These are phyloP conservation scores for Coemansia sp. DNA, from an alignment of 192 early-diverging fungal genomes.

Conservation along the genomic window DNA sequence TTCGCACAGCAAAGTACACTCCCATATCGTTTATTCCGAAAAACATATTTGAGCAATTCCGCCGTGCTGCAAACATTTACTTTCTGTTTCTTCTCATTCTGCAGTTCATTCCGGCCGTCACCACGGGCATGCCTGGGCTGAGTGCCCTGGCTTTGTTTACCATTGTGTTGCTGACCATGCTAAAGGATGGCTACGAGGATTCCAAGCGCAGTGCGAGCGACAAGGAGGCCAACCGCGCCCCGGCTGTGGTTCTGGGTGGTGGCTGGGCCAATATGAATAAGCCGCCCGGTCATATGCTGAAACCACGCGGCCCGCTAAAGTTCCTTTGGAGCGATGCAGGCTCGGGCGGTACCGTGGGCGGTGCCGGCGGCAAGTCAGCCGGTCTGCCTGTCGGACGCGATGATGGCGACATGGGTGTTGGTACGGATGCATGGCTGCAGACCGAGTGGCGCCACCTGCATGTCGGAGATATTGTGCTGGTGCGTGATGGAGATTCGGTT, in stretches of 20 bases:
- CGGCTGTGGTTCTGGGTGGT: constrained; percentile 43
- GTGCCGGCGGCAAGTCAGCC: constrained; percentile 1
- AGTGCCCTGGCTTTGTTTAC: constrained; percentile 78
- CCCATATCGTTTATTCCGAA: constrained; percentile 87
- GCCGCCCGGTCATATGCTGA: constrained; percentile 23
- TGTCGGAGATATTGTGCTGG: constrained; percentile 85
- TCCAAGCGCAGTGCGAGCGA: constrained; percentile 82
- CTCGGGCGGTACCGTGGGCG: constrained; percentile 35
- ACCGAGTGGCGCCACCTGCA: constrained; percentile 80
- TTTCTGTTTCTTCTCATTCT: constrained; percentile 87
- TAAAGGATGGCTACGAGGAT: constrained; percentile 94
- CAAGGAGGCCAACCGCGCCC: constrained; percentile 72
- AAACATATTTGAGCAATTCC: constrained; percentile 97
- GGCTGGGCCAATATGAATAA: constrained; percentile 67
- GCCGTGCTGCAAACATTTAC: constrained; percentile 91
- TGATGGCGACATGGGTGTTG: constrained; percentile 15
- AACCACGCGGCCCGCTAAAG: constrained; percentile 42
- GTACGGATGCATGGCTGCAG: constrained; percentile 53
- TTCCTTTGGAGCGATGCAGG: constrained; percentile 46
- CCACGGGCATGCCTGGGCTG: constrained; percentile 63
- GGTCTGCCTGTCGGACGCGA: constrained; percentile 1
- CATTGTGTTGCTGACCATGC: constrained; percentile 72
- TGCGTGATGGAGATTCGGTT: constrained; percentile 80
- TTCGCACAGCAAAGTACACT: constrained; percentile 91
- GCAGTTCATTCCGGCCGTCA: constrained; percentile 71